Percentiles rank a stretch among this genome's conserved stretches.
Evolutionary conservation across 495 filamentous ascomycete genomes (phyloP).

Genomic region (Neurospora hispaniola): DNA sequence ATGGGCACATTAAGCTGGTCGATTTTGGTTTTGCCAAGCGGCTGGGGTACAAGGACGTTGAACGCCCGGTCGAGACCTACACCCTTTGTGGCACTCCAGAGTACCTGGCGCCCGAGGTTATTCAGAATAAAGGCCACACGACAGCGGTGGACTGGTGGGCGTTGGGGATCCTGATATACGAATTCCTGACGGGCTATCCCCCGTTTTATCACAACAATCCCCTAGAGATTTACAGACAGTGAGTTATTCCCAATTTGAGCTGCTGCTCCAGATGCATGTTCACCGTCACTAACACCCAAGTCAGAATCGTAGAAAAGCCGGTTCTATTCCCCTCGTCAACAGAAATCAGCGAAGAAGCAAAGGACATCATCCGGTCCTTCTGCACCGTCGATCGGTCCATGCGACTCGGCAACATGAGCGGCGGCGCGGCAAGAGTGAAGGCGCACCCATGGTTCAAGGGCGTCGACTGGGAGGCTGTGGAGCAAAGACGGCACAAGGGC

Average conservation of each 20-base stretch:
- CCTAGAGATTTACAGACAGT: constrained; percentile 93
- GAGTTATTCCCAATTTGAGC: constrained; percentile 14
- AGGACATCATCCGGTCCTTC: constrained; percentile 73
- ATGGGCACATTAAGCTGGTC: constrained; percentile 93
- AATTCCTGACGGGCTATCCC: constrained; percentile 91
- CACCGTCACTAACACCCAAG: constrained; percentile 2
- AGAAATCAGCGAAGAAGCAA: constrained; percentile 59
- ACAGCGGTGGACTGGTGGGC: constrained; percentile 99
- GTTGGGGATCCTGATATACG: constrained; percentile 88
- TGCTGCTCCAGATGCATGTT: no score
- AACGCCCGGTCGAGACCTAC: constrained; percentile 68
- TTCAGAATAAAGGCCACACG: constrained; percentile 88
- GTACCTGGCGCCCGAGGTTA: constrained; percentile 93
- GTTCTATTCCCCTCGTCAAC: constrained; percentile 55
- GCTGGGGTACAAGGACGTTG: constrained; percentile 39
- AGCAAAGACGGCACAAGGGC: constrained; percentile 55
- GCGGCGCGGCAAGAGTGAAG: constrained; percentile 74
- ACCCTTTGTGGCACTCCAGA: constrained; percentile 95
- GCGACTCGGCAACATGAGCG: constrained; percentile 76
- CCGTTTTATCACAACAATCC: constrained; percentile 96
- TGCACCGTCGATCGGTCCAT: constrained; percentile 85
- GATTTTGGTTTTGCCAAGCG: constrained; percentile 97
- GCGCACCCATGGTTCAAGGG: constrained; percentile 75
- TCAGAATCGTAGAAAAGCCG: constrained; percentile 63
- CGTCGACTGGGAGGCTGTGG: constrained; percentile 80